Percentiles rank a stretch among this genome's conserved stretches.
phyloP scores from a whole-genome alignment of 805 yeast genomes.

The Sungouiella thailandica region DNA sequence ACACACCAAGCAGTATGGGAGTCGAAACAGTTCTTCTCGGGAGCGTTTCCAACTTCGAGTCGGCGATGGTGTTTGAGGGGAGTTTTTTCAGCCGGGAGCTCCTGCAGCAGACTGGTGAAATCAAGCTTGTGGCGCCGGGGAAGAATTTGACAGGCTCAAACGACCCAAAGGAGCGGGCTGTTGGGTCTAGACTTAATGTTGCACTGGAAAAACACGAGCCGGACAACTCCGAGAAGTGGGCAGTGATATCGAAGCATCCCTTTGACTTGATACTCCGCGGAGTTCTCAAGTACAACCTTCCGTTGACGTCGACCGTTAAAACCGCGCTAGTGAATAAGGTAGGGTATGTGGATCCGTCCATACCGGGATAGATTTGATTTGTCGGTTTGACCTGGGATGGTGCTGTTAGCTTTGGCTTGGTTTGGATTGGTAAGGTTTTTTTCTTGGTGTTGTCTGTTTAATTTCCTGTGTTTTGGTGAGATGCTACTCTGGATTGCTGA shows the following conservation, averaged over 20 bases:
- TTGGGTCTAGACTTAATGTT: neutral
- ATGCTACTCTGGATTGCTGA: neutral
- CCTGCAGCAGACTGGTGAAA: slow-evolving; percentile 58
- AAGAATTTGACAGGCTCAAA: slow-evolving; percentile 29
- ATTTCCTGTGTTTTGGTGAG: no score
- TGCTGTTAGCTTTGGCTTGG: no score
- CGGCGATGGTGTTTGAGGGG: slow-evolving; percentile 71
- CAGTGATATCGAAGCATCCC: slow-evolving; percentile 65
- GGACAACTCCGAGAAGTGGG: slow-evolving; percentile 61
- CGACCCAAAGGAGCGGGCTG: neutral
- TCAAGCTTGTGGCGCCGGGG: slow-evolving; percentile 74
- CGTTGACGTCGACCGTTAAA: slow-evolving; percentile 47
- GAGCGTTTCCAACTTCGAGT: slow-evolving; percentile 56
- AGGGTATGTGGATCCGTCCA: slow-evolving; percentile 49
- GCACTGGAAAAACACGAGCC: slow-evolving; percentile 9
- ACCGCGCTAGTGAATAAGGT: slow-evolving; percentile 60
- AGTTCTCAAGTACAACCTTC: slow-evolving; percentile 68
- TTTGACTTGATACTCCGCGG: slow-evolving; percentile 86
- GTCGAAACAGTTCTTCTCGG: slow-evolving; percentile 76
- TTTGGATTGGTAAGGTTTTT: no score
- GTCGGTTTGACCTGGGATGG: no score
- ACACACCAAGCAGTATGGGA: neutral
- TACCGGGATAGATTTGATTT: no score
- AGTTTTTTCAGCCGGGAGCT: slow-evolving; percentile 65
- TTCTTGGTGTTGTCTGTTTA: no score